Base-by-base conservation (phyloP, 179 eudicot species). In the Beta macrorhiza region DNA sequence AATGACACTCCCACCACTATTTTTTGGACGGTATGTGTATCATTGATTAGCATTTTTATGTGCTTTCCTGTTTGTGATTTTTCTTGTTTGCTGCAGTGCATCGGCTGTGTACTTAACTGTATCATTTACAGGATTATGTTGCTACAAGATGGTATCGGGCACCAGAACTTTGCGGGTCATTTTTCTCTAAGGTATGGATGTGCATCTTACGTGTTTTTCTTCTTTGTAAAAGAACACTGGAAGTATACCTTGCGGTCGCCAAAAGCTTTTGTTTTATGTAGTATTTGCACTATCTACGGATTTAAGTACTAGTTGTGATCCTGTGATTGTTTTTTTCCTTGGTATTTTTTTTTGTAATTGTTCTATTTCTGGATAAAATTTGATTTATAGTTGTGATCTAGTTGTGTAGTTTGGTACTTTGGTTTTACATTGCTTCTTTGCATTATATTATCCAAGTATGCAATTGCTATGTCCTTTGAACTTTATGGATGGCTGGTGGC, bases 121-220 rank as follows among this genome's bases (percentile, higher is more conserved):
- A 5, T 10, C n/a, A 59, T 69, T 57, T 85, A 59, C 81, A 95
- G 98, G 98, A 93, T 86, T 95, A 93, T 80, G 98, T 95, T 79
- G 98, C 97, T 78, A 93, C 98, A 68, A 90, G 97, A 88, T 92
- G 97, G 97, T 95, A 95, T 80, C 86, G 98, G 84, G 98, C 98
- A 73, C 98, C 98, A 42, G 98, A 95, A 90, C 89, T 95, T 47
- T 93, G 97, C 82, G 98, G 98, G 82, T 95, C 97, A 64, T 92
- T 93, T 87, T 91, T 82, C 85, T 90, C 97, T 5, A 86, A 86
- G 90, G 90, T 86, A 86, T 42, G 71, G 10, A 59, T 75, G 57
- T 17, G 4, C 70, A 57, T 75, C 69, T n/a, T 56, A 58, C 15
- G 52, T 47, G 2, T 44, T 17, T 8, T 45, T 13, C 19, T 6